Evolutionary conservation across 306 rosid genomes (phyloP).

Genomic region (Vicia faba): DNA sequence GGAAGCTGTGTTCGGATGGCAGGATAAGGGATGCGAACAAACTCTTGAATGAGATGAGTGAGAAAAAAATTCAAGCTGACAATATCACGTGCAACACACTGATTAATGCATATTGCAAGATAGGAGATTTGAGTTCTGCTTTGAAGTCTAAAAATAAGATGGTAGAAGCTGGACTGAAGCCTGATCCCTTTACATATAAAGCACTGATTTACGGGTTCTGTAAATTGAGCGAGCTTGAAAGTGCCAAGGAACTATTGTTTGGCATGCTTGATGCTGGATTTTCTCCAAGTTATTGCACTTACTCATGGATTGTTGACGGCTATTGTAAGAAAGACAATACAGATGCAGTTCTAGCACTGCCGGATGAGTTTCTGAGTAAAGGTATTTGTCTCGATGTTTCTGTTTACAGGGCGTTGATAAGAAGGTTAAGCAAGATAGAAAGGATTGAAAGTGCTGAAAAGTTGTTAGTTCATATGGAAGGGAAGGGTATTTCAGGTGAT

Average conservation of each 20-base stretch:
- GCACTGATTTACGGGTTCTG: constrained; percentile 87
- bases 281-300: constrained; percentile 66
- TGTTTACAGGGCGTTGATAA: constrained; percentile 74
- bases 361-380: constrained; percentile 60
- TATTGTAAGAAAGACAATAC: constrained; percentile 59
- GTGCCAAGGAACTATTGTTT: constrained; percentile 62
- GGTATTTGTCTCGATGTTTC: constrained; percentile 68
- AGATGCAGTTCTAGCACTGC: constrained; percentile 60
- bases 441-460: constrained; percentile 63
- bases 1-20: constrained; percentile 75
- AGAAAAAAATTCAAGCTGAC: constrained; percentile 72
- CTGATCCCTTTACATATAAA: constrained; percentile 71
- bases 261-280: constrained; percentile 71
- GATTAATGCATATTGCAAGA: constrained; percentile 84
- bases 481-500: constrained; percentile 61
- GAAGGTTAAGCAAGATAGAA: constrained; percentile 71
- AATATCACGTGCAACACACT: constrained; percentile 87
- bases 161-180: constrained; percentile 77
- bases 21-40: constrained; percentile 81
- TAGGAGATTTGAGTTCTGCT: constrained; percentile 77
- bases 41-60: constrained; percentile 80
- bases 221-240: constrained; percentile 56
- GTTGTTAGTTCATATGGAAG: constrained; percentile 56
- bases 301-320: constrained; percentile 79
- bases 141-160: constrained; percentile 72